Base-by-base conservation (phyloP, 768 basidiomycete species). In the Krasilnikovozyma curviuscula region DNA sequence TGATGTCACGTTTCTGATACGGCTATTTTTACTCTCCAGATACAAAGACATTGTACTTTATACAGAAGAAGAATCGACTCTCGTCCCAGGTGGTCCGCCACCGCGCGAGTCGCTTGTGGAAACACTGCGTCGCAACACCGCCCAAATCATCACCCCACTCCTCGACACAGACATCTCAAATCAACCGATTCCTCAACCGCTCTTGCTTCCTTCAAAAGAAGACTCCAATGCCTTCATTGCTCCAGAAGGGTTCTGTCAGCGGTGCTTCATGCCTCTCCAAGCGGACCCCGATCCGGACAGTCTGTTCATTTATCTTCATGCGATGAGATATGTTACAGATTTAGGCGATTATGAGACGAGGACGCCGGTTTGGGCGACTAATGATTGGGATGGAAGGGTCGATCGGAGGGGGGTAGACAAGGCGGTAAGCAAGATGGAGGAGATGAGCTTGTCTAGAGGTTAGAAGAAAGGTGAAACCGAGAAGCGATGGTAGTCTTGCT, bases 221-320 rank as follows among this genome's bases (percentile, higher is more conserved):
- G 37, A 10, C 35, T 2, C 30, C 28, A 12, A 19, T 24, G 42
- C 7, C 13, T 34, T 53, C 47, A n/a, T 46, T 37, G 43, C 48
- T 0, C 44, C 53, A 3, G 55, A 56, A 13, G 61, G 62, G 18
- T 93, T 84, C 66, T 98, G 91, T 62, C 69, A 74, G 1, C 83
- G 85, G 60, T 98, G 91, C 62, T 95, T 82, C 63, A 69, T 93
- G 39, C 93, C 93, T 14, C 66, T 95, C 23, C 78, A 88, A 49
- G 84, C 86, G 10, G 93, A 98, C 65, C 93, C 91, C 2, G 76
- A 75, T 58, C 88, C 89, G 2, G 84, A 88, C 62, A 77, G 77
- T 52, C 68, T 97, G 48, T 95, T 85, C 65, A 97, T 98, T 55
- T 98, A 89, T 66, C 66, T 98, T 59, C 93, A 98, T 59, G 89